Conservation (phyloP, 2,329 filamentous ascomycete species). For the Talaromyces sp. region DNA sequence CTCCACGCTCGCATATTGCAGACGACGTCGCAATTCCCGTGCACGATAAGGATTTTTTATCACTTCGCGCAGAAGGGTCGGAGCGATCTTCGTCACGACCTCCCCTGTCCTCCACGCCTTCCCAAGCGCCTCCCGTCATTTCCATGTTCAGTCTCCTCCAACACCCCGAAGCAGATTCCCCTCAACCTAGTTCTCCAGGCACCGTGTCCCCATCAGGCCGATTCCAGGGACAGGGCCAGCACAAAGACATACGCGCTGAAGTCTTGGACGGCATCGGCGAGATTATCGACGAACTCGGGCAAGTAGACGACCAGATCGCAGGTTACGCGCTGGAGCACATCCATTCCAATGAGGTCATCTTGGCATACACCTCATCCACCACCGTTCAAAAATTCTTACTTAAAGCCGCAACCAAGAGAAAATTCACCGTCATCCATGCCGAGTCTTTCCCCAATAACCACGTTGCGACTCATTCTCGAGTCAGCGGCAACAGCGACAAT, state of each 20-base stretch:
- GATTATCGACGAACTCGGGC: slow-evolving; percentile 89
- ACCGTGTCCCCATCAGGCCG: slow-evolving; percentile 35
- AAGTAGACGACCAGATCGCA: slow-evolving; percentile 90
- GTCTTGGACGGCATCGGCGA: slow-evolving; percentile 92
- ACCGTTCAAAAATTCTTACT: slow-evolving; percentile 88
- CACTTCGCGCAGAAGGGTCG: slow-evolving; percentile 28
- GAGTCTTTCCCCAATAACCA: slow-evolving; percentile 70
- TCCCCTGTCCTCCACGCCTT: slow-evolving; percentile 57
- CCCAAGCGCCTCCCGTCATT: slow-evolving; percentile 49
- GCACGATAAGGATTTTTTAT: slow-evolving; percentile 28
- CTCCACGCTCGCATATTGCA: slow-evolving; percentile 12
- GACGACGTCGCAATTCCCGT: slow-evolving; percentile 21
- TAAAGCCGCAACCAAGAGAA: slow-evolving; percentile 80
- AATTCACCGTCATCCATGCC: slow-evolving; percentile 84
- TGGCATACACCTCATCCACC: slow-evolving; percentile 80
- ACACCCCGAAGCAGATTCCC: slow-evolving; percentile 52
- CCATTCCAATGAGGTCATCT: slow-evolving; percentile 85
- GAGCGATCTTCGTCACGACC: slow-evolving; percentile 50
- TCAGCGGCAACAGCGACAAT: slow-evolving; percentile 52
- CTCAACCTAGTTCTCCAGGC: slow-evolving; percentile 38
- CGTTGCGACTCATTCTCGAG: slow-evolving; percentile 58
- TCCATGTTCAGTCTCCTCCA: slow-evolving; percentile 88
- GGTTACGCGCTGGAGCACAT: slow-evolving; percentile 86
- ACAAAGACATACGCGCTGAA: slow-evolving; percentile 76
- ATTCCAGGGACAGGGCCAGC: slow-evolving; percentile 27